Base-by-base conservation (phyloP, 495 filamentous ascomycete genomes). In the Talaromyces proteolyticus region DNA sequence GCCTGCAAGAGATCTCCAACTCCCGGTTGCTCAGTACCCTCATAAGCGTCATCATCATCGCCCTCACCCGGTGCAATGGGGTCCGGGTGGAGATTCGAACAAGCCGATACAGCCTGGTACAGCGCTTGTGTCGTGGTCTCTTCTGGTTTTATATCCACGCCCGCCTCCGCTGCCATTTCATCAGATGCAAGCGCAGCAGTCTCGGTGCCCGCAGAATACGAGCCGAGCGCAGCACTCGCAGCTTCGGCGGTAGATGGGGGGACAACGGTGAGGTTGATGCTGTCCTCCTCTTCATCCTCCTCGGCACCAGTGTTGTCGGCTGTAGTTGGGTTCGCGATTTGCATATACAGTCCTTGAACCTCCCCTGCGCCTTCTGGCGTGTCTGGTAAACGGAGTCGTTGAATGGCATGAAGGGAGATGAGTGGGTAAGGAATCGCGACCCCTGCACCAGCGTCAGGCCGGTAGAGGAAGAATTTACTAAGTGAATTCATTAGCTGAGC, bases 51-150 rank as follows among this genome's bases (percentile, higher is more conserved):
- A 0, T 75, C 71, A 0, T 78, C 78, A 19, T 52, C 53, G 16
- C 34, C 36, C 17, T 52, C 42, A 10, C 59, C 66, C 4, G 51
- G 54, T 36, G 64, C 63, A n/a, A 70, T 62, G 0, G 88, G 82
- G 57, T 96, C 91, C 0, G 93, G 93, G 63, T 97, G 88, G 16
- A 98, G 67, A 58, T 96, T 87, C 12, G 90, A 87, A 68, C 93
- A 96, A 0, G 83, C 80, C 1, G 89, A 87, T 14, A 97, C 78
- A 3, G 91, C 91, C 3, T 77, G 73, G 72, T 86, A 98, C 10
- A 96, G 77, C 5, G 61, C 57, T 36, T 82, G 70, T 12, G 68
- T 74, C 6, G 70, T 67, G 3, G 70, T 64, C 34, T 72, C 64
- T 17, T 60, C 54, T 1, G 55, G 46, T 24, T 55, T 57, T 21